A percentile compares a stretch with the other conserved stretches of the same genome.
These are phyloP conservation scores for Candida ortonii DNA, from an alignment of 805 yeast species.

Conservation along the genomic window DNA sequence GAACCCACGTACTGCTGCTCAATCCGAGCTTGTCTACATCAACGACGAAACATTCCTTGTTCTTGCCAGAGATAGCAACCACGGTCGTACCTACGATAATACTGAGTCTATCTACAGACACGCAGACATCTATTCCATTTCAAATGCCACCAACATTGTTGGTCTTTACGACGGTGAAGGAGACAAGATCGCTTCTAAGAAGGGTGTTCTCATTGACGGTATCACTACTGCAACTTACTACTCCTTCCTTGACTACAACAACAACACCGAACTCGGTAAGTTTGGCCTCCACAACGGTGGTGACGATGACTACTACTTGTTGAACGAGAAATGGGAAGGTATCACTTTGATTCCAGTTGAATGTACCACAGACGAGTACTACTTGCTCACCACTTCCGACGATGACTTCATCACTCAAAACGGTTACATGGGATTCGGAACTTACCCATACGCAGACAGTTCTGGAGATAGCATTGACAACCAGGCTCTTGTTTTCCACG, in stretches of 20 bases:
- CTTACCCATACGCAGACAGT: slow-evolving; percentile 22
- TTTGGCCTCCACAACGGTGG: slow-evolving; percentile 36
- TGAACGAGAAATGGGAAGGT: slow-evolving; percentile 36
- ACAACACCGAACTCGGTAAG: slow-evolving; percentile 26
- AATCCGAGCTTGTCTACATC: slow-evolving; percentile 30
- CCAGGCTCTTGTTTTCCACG: slow-evolving; percentile 30
- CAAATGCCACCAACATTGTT: slow-evolving; percentile 29
- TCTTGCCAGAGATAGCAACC: slow-evolving; percentile 30
- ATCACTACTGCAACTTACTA: slow-evolving; percentile 28
- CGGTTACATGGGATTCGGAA: slow-evolving; percentile 29
- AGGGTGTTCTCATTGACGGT: slow-evolving; percentile 23
- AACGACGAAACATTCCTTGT: slow-evolving; percentile 29
- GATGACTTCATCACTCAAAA: slow-evolving; percentile 33
- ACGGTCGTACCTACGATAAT: slow-evolving; percentile 24
- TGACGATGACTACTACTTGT: slow-evolving; percentile 20
- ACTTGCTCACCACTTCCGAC: slow-evolving; percentile 27
- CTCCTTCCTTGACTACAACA: slow-evolving; percentile 27
- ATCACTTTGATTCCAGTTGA: slow-evolving; percentile 30
- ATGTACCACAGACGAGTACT: slow-evolving; percentile 32
- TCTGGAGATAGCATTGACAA: slow-evolving; percentile 29
- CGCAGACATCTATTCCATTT: slow-evolving; percentile 28
- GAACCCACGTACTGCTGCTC: slow-evolving; percentile 31
- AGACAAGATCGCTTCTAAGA: slow-evolving; percentile 25
- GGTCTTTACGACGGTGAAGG: slow-evolving; percentile 30
- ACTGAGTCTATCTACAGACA: slow-evolving; percentile 30